Evolutionary conservation across 2,329 filamentous ascomycete genomes (phyloP).

Genomic region (Talaromyces albobiverticillius): DNA sequence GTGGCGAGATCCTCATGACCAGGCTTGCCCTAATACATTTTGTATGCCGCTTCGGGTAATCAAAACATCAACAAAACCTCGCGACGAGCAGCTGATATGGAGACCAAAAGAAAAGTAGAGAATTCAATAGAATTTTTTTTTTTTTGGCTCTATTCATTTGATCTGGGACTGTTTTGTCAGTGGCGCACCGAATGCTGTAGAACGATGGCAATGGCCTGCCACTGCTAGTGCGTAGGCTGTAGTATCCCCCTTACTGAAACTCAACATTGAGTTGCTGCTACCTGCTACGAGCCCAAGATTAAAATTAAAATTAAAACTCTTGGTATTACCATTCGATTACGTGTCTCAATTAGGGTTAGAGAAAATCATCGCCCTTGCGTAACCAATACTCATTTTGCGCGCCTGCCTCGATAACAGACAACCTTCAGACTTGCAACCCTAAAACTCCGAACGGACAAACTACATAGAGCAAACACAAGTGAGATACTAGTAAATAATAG

Average conservation of each 20-base stretch:
- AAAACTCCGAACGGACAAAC: too few relatives aligned
- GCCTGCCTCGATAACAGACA: neutral
- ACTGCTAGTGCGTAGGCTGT: neutral
- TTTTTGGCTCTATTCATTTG: too few relatives aligned
- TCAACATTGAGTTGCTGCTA: too few relatives aligned
- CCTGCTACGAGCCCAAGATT: neutral
- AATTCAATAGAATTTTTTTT: neutral
- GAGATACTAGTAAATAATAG: too few relatives aligned
- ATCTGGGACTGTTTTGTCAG: neutral
- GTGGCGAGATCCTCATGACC: conserved; percentile 6
- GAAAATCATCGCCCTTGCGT: neutral
- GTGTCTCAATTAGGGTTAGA: neutral
- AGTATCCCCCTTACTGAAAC: neutral
- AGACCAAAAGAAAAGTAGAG: neutral
- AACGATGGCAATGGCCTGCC: neutral
- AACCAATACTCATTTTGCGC: neutral
- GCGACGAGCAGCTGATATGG: neutral
- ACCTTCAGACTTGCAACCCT: too few relatives aligned
- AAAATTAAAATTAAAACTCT: too few relatives aligned
- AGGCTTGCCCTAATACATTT: conserved; percentile 5
- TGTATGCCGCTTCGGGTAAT: neutral
- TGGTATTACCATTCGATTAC: too few relatives aligned
- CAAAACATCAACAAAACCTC: too few relatives aligned
- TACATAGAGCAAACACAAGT: neutral
- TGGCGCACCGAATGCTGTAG: neutral